A percentile compares a stretch with the other conserved stretches of the same genome.
phyloP scores from a whole-genome alignment of 2,329 filamentous ascomycete species.

The Exophiala xenobiotica region DNA sequence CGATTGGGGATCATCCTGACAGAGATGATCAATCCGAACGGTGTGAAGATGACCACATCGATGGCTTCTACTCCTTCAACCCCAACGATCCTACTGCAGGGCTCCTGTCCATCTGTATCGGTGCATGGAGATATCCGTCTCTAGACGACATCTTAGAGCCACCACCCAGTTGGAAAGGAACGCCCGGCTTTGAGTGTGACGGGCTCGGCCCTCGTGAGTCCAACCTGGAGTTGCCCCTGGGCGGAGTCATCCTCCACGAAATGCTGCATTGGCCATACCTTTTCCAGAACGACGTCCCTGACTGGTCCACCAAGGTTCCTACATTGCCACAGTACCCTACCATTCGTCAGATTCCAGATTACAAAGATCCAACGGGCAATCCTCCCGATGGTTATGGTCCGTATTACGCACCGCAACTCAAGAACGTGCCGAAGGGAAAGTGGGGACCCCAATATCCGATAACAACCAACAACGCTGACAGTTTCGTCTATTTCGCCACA shows the following conservation, averaged over 20 bases:
- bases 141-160: neutral
- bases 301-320: neutral
- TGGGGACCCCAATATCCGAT: too few relatives aligned
- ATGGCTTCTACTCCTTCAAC: neutral
- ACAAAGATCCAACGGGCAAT: neutral
- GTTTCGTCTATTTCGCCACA: conserved; percentile 3
- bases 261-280: conserved; percentile 4
- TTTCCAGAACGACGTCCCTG: neutral
- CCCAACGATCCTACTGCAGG: neutral
- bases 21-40: neutral
- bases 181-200: conserved; percentile 6
- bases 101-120: neutral
- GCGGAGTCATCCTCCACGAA: conserved; percentile 8
- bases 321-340: neutral
- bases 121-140: neutral
- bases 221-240: conserved; percentile 1
- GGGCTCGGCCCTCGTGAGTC: conserved; percentile 1
- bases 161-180: neutral
- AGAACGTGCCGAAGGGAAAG: neutral
- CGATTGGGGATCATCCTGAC: neutral
- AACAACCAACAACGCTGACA: conserved; percentile 8
- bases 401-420: neutral
- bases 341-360: conserved; percentile 4
- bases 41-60: neutral
- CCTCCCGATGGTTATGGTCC: conserved; percentile 7